Conservation (phyloP, 768 basidiomycete genomes). For the Coprinopsis marcescibilis region DNA sequence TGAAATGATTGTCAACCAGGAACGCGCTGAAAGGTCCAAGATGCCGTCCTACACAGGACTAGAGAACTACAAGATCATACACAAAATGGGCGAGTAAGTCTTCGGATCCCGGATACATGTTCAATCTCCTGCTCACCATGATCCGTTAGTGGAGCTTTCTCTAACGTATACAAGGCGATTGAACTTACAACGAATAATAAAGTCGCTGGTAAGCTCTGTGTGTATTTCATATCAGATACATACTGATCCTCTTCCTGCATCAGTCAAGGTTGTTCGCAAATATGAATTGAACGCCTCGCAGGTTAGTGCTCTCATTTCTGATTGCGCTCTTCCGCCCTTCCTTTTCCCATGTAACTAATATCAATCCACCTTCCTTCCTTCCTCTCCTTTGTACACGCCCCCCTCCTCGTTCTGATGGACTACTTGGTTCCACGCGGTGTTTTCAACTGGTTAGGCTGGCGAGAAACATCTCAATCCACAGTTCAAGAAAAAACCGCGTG, state of each 20-base stretch:
- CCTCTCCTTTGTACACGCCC: too few species aligned
- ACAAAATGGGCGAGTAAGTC: slow-evolving; percentile 93
- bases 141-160: slow-evolving; percentile 78
- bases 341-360: slow-evolving; percentile 23
- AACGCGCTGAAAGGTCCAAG: slow-evolving; percentile 63
- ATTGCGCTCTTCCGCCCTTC: slow-evolving; percentile 18
- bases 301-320: slow-evolving; percentile 50
- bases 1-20: slow-evolving; percentile 70
- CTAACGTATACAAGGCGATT: slow-evolving; percentile 94
- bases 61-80: slow-evolving; percentile 67
- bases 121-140: slow-evolving; percentile 14
- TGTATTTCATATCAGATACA: slow-evolving; percentile 9
- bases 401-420: slow-evolving; percentile 8
- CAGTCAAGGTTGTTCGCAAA: slow-evolving; percentile 94
- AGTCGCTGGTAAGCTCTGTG: slow-evolving; percentile 64
- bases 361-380: slow-evolving; percentile 18
- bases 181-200: slow-evolving; percentile 70
- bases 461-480: slow-evolving; percentile 90
- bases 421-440: slow-evolving; percentile 29
- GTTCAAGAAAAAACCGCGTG: slow-evolving; percentile 96
- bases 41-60: slow-evolving; percentile 87
- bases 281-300: slow-evolving; percentile 86
- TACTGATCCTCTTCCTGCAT: slow-evolving; percentile 12
- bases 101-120: slow-evolving; percentile 13
- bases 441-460: slow-evolving; percentile 54